Base-by-base conservation (phyloP, 108 stramenopile species). In the Cyclotella cryptica region DNA sequence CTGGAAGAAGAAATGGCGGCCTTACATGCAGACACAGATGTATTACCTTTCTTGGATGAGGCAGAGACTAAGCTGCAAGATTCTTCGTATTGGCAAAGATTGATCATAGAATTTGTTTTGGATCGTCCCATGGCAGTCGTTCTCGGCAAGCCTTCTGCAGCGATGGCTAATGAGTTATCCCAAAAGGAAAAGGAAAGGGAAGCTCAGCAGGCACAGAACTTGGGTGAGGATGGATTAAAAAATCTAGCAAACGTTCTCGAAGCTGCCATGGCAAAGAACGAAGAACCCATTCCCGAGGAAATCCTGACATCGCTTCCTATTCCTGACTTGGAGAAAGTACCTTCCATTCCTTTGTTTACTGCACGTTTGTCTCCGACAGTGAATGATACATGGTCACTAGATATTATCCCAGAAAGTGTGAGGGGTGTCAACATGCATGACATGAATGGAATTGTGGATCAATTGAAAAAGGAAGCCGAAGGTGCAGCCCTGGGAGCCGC, bases 81-180 rank as follows among this genome's bases (percentile, higher is more conserved):
- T 69, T 51, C 77, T 8, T 67, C 65, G n/a, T 78, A 73, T 29
- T 83, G 81, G 81, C 81, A 78, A 29, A 44, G 44, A 2, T 49
- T 83, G 15, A 72, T 83, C 30, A 74, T 66, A 65, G 39, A 43
- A 42, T 83, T 58, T 47, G 78, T 83, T 55, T 62, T 83, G 41
- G 72, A 78, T 30, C 64, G 81, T 73, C 81, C 81, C 42, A 78
- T 78, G 77, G 81, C 81, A 27, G 81, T 71, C n/a, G 81, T 83
- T 7, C 47, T 78, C 14, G 81, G 81, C n/a, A 83, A 79, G 39
- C 81, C 81, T n/a, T 78, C 77, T 0, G 81, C 81, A 19, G 47
- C 39, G 3, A 58, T 83, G 57, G 63, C 81, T 21, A 69, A 59
- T 17, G 77, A 73, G 51, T 63, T 78, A 17, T 57, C 77, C 0